phyloP scores from a whole-genome alignment of 345 rosid genomes.

The Eucalyptus regnans region DNA sequence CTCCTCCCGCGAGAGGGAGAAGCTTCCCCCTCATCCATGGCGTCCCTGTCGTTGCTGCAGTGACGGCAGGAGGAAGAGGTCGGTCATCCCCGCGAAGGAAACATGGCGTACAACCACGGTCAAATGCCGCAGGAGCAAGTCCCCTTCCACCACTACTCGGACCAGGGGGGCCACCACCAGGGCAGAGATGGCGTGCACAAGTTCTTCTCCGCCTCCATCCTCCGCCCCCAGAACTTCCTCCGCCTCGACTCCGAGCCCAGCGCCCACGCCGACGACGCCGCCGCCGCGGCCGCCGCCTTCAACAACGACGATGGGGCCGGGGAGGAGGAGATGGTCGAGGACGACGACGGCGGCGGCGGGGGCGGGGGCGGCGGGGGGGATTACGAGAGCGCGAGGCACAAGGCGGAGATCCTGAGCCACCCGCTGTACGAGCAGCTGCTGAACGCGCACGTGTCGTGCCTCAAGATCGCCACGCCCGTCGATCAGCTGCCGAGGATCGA shows the following conservation, averaged over 20 bases:
- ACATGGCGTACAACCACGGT: background rate
- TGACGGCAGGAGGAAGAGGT: background rate
- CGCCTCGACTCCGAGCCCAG: background rate
- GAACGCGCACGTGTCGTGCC: constrained; percentile 83
- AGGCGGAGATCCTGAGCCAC: constrained; percentile 81
- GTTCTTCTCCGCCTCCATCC: background rate
- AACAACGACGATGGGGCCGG: background rate
- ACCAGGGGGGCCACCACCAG: background rate
- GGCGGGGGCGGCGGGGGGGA: constrained; percentile 24
- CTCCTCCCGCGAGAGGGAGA: background rate
- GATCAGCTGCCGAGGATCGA: constrained; percentile 95
- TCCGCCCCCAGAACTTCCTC: background rate
- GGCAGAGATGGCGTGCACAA: background rate
- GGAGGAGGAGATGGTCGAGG: constrained; percentile 18
- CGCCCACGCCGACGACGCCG: background rate
- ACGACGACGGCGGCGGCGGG: constrained; percentile 2
- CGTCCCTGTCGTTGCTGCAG: background rate
- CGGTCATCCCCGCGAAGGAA: background rate
- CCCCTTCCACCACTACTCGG: background rate
- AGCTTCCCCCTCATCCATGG: background rate
- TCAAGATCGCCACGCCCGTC: constrained; percentile 90
- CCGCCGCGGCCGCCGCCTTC: background rate
- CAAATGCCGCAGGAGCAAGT: background rate
- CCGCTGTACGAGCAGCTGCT: constrained; percentile 89
- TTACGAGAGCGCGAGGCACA: constrained; percentile 81